Conservation (phyloP, 352 stramenopile genomes). For the Phytophthora pluvialis region DNA sequence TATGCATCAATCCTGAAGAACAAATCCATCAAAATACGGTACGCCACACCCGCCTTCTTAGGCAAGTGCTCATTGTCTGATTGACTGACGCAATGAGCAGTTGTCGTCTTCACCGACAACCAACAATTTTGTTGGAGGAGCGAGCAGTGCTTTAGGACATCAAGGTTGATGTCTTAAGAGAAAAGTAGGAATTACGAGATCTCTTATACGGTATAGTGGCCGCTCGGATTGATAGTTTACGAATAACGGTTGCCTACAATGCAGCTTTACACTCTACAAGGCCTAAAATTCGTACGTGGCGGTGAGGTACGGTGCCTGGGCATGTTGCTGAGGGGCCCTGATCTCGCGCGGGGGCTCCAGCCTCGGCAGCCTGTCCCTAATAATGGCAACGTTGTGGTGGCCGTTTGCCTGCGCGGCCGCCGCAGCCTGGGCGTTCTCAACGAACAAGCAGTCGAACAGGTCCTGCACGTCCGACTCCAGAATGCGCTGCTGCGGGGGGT, state of each 20-base stretch:
- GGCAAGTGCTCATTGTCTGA: too few relatives aligned
- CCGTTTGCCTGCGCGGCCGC: constrained; percentile 32
- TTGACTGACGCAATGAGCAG: too few relatives aligned
- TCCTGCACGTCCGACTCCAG: constrained; percentile 51
- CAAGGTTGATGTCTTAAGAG: too few relatives aligned
- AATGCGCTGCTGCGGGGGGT: constrained; percentile 36
- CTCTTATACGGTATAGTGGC: too few relatives aligned
- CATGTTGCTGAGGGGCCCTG: constrained; percentile 18
- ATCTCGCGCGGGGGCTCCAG: constrained; percentile 34
- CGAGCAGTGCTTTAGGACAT: too few relatives aligned
- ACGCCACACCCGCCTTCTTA: too few relatives aligned
- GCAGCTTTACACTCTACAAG: constrained; percentile 31
- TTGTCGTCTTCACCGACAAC: too few relatives aligned
- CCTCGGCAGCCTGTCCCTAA: constrained; percentile 38
- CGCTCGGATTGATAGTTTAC: constrained; percentile 43
- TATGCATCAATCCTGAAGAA: too few relatives aligned
- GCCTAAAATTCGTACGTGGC: constrained; percentile 49
- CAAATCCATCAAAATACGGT: too few relatives aligned
- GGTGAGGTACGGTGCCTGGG: constrained; percentile 36
- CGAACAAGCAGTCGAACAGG: constrained; percentile 54
- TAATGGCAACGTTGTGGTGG: constrained; percentile 37
- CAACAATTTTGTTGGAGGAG: too few relatives aligned
- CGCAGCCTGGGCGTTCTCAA: constrained; percentile 39
- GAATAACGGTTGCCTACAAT: constrained; percentile 29
- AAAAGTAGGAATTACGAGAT: too few relatives aligned